phyloP scores from a whole-genome alignment of 163 green algal species.

The Scenedesmus sp. region DNA sequence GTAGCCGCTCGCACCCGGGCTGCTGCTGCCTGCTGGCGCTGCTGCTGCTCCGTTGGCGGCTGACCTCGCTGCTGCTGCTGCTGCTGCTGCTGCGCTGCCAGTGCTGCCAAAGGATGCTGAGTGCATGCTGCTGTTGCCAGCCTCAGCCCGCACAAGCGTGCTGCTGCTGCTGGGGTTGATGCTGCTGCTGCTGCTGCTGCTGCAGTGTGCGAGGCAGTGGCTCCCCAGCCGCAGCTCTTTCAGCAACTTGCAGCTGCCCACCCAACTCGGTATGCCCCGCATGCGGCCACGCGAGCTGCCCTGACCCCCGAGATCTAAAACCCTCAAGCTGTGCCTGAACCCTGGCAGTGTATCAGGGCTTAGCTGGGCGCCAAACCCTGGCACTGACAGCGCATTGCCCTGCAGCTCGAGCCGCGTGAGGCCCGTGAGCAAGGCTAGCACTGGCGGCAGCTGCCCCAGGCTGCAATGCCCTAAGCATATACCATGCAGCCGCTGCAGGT shows the following conservation, averaged over 20 bases:
- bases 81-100: not conserved
- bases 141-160: not conserved
- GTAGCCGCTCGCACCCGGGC: not conserved
- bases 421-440: not conserved
- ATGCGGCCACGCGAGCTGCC: not conserved
- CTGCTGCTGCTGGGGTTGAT: not conserved
- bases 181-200: not conserved
- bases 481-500: not conserved
- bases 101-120: not conserved
- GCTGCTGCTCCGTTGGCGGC: not conserved
- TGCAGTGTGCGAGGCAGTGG: not conserved
- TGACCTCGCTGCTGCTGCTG: not conserved
- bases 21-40: not conserved
- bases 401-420: constrained; percentile 44
- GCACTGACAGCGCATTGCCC: constrained; percentile 37
- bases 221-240: constrained; percentile 26
- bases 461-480: constrained; percentile 36
- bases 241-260: not conserved
- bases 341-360: not conserved
- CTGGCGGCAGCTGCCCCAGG: constrained; percentile 29
- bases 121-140: not conserved
- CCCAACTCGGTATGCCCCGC: constrained; percentile 36
- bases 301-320: constrained; percentile 12
- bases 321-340: not conserved
- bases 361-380: not conserved